phyloP scores from a whole-genome alignment of 2,329 filamentous ascomycete species.

The Fusarium xylarioides region DNA sequence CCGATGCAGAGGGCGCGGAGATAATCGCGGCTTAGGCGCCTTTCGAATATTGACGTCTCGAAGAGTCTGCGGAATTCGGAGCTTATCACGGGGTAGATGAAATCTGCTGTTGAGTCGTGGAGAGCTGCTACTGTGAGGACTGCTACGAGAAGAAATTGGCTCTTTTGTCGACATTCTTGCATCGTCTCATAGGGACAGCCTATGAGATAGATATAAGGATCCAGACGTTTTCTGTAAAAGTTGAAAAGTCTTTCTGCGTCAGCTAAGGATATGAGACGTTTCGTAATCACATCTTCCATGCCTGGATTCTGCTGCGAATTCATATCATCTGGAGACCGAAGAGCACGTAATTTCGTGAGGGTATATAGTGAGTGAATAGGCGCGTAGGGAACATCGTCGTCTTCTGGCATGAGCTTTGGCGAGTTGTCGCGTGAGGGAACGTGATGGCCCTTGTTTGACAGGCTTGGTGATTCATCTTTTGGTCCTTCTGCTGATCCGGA shows the following conservation, averaged over 20 bases:
- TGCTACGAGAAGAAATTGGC: slow-evolving; percentile 62
- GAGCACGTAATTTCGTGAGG: slow-evolving; percentile 46
- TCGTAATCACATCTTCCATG: slow-evolving; percentile 45
- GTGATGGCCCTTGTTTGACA: slow-evolving; percentile 17
- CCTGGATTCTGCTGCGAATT: slow-evolving; percentile 10
- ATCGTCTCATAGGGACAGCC: slow-evolving; percentile 59
- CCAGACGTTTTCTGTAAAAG: slow-evolving; percentile 59
- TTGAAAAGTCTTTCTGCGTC: slow-evolving; percentile 61
- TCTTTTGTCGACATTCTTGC: slow-evolving; percentile 61
- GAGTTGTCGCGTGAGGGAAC: slow-evolving; percentile 31
- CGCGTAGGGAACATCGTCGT: slow-evolving; percentile 46
- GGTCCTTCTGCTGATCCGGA: neutral
- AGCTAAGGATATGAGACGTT: slow-evolving; percentile 53
- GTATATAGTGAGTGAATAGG: slow-evolving; percentile 50
- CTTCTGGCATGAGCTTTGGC: slow-evolving; percentile 35
- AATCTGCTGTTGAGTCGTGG: slow-evolving; percentile 62
- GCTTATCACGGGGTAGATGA: slow-evolving; percentile 61
- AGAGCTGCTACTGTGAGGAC: slow-evolving; percentile 66
- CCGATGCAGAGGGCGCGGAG: slow-evolving; percentile 68
- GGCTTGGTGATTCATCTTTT: slow-evolving; percentile 11
- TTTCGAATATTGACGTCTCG: slow-evolving; percentile 51
- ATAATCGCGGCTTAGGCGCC: slow-evolving; percentile 54
- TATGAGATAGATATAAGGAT: slow-evolving; percentile 61
- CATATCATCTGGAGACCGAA: slow-evolving; percentile 43
- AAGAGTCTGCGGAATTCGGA: slow-evolving; percentile 64